Evolutionary conservation across 2,329 filamentous ascomycete species (phyloP), one percentile per base, ranked within the genome.

Genomic region (Calcarisporium arbuscula): DNA sequence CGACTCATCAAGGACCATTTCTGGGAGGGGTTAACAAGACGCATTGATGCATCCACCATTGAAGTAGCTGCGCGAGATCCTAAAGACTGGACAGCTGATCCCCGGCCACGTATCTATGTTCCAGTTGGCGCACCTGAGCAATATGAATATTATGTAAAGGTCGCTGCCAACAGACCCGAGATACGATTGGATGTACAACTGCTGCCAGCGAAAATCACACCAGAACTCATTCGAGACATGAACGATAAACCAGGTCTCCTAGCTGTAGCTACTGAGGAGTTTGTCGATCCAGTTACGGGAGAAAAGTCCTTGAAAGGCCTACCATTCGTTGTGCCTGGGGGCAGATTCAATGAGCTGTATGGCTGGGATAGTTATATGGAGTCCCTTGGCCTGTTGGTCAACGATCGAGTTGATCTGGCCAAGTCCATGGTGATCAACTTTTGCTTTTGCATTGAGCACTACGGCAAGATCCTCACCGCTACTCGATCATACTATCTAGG

Each of bases 301-400:
- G 51, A 52, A 23, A 72, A 84, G 54, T 82, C 82, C 4, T 66
- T 94, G 26, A 72, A 73, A 22, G 92, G 92, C 4, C 70, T 94
- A 39, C 90, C 92, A 0, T 98, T 96, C 50, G 88, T 96, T n/a
- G 92, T 98, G 4, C 92, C 92, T 0, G 92, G 92, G 40, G 92
- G 92, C 17, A 79, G 92, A 19, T 98, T 98, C 78, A 98, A 98
- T 61, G 92, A 98, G 60, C 65, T 98, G 16, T 98, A 98, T 56
- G 90, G 90, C 30, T 98, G 92, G 92, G 92, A 98, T 62, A 95
- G 88, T 57, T 98, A 96, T 67, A 96, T 98, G 88, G 86, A 90
- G 58, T 92, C 90, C 5, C 70, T 96, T 4, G 92, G 92, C 14
- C 72, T 98, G 39, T 68, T 96, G 39, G 77, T 87, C 48, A 87